These are phyloP conservation scores for Panaeolus cyanescens DNA, from an alignment of 768 basidiomycete species.

Conservation along the genomic window DNA sequence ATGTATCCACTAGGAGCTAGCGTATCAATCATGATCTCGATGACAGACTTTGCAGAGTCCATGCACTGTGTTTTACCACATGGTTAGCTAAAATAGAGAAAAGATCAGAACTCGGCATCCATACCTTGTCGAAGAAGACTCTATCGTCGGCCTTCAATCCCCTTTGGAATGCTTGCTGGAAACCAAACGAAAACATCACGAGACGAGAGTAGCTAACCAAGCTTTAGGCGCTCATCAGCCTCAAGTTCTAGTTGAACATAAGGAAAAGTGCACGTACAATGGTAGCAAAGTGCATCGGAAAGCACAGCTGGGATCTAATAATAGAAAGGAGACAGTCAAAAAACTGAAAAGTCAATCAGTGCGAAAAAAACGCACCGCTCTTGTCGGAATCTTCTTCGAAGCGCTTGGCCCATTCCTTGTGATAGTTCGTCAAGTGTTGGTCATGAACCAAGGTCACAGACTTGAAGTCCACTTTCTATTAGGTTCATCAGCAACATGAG, in stretches of 20 bases:
- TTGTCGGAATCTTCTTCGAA: slow-evolving; percentile 64
- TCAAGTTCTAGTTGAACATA: not conserved
- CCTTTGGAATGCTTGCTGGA: slow-evolving; percentile 79
- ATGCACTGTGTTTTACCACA: slow-evolving; percentile 53
- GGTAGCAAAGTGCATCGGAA: slow-evolving; percentile 72
- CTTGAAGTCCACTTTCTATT: slow-evolving; percentile 67
- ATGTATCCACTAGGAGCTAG: slow-evolving; percentile 75
- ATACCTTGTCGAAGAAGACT: slow-evolving; percentile 68
- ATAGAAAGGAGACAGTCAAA: not conserved
- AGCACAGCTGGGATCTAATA: slow-evolving; percentile 57
- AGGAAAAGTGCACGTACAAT: slow-evolving; percentile 53
- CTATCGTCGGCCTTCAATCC: slow-evolving; percentile 64
- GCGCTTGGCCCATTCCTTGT: slow-evolving; percentile 65
- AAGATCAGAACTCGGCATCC: slow-evolving; percentile 10
- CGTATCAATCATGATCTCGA: slow-evolving; percentile 63
- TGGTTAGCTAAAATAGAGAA: not conserved
- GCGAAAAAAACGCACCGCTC: slow-evolving; percentile 39
- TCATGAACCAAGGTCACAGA: slow-evolving; percentile 64
- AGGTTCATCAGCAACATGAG: slow-evolving; percentile 8
- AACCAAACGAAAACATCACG: slow-evolving; percentile 87
- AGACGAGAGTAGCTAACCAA: slow-evolving; percentile 76
- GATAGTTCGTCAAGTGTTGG: slow-evolving; percentile 52
- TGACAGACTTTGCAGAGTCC: slow-evolving; percentile 67
- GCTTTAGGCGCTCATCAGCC: slow-evolving; percentile 36
- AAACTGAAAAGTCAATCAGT: not conserved